Base-by-base conservation (phyloP, 495 filamentous ascomycete genomes). In the Talaromyces ruber region DNA sequence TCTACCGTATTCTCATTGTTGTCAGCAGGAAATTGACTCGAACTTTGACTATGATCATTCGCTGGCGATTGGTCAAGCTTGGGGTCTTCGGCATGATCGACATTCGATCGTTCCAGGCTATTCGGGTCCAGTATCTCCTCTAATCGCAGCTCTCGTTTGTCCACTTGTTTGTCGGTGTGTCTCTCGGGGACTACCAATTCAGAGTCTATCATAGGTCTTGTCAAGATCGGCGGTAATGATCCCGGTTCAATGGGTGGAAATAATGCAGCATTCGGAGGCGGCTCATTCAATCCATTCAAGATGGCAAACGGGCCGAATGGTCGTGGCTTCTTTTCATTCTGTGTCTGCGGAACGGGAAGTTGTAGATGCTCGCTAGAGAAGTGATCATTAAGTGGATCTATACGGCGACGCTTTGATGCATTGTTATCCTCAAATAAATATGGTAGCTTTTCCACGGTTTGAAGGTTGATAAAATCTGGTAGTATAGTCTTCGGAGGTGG, bases 241-340 rank as follows among this genome's bases (percentile, higher is more conserved):
- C 74, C 74, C 39, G 83, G 80, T 32, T 85, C 81, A 54, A 91
- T 91, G 6, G 87, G 88, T 0, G 89, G 87, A 64, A 91, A 88
- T 9, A 90, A 76, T 25, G 84, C 83, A 55, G 87, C 84, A 67
- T 90, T 85, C 11, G 88, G 88, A 4, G 89, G 89, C 1, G 89
- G 89, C 65, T 90, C 87, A 66, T 88, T 85, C 32, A 91, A 73
- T n/a, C 87, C 87, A 67, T 88, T 86, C 45, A 92, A 81, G 64
- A 91, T 89, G 60, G 87, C 76, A 72, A 78, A 80, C 3, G 81
- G 80, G 14, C 74, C 77, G 63, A 82, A 81, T 1, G 78, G 80
- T 32, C 74, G 78, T 26, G 72, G 76, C 22, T 79, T 75, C 43
- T 78, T 77, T 34, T 81, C 76, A 56, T 77, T 77, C 18, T 76